Evolutionary conservation across 73 alveolate species (phyloP), one percentile per base, ranked within the genome.

Genomic region (Paramecium sexaurelia): DNA sequence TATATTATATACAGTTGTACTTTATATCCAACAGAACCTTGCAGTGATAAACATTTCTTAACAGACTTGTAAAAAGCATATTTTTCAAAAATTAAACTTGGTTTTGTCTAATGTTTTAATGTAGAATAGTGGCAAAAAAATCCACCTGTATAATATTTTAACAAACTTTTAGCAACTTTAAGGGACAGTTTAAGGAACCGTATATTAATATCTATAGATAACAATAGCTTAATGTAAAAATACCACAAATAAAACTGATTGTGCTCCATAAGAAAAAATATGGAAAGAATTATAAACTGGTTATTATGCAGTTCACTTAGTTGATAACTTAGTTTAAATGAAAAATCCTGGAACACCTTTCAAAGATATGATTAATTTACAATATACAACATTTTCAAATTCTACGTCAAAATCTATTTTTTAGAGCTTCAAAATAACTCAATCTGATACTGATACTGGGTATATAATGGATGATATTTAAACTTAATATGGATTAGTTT

Each of bases 181-280:
- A 78, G 90, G 90, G 26, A 43, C 73, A 40, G 43, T 45, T 19
- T 39, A 20, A 37, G 90, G 75, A 22, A 40, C 45, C 8, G 55
- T 24, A 20, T 78, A 78, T 43, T 78, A 78, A 43, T 78, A 78
- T 45, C 22, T 78, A 33, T n/a, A 56, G 13, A 45, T 78, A 6
- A 78, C 40, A 45, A 40, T 45, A 19, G 19, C 69, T 11, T 56
- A 78, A 78, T 78, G 90, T 45, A 78, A 78, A 15, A 78, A 78
- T 24, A 45, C 75, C 29, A 78, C 90, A 40, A 43, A 78, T 39
- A 40, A 40, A 20, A 35, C 55, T 5, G 32, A 20, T 41, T 78
- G 90, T 8, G 73, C 68, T 8, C 68, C 75, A 19, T 10, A 39
- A 33, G 90, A 78, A 13, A 10, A 78, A 43, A 78, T 78, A 11